Conservation (phyloP, 2,329 filamentous ascomycete species). For the Mycogone perniciosa region DNA sequence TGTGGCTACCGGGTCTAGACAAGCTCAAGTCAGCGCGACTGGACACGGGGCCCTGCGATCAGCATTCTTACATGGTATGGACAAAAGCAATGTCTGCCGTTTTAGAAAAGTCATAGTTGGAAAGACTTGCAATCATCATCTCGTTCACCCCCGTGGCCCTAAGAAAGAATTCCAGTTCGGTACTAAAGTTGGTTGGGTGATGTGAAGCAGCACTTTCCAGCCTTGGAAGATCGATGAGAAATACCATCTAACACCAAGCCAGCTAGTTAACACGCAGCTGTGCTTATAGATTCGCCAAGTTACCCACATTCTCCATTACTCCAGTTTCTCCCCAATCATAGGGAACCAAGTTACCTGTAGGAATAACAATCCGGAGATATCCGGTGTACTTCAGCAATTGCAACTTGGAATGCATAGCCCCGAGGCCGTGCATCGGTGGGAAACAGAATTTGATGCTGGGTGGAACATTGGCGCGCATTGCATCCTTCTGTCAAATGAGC, state of each 20-base stretch:
- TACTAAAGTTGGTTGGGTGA: slow-evolving; percentile 50
- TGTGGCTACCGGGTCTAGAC: slow-evolving; percentile 30
- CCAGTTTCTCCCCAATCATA: slow-evolving; percentile 89
- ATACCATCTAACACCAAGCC: slow-evolving; percentile 55
- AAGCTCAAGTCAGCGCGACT: slow-evolving; percentile 13
- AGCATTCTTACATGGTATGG: slow-evolving; percentile 65
- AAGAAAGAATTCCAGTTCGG: slow-evolving; percentile 66
- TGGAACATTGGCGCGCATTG: slow-evolving; percentile 45
- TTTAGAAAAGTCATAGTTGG: slow-evolving; percentile 73
- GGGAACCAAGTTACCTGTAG: slow-evolving; percentile 76
- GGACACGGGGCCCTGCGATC: background rate
- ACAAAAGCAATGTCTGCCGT: slow-evolving; percentile 73
- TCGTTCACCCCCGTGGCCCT: slow-evolving; percentile 58
- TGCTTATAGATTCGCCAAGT: slow-evolving; percentile 4
- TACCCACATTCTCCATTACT: slow-evolving; percentile 72
- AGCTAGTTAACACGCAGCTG: slow-evolving; percentile 15
- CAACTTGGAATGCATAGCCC: slow-evolving; percentile 89
- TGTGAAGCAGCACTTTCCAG: slow-evolving; percentile 30
- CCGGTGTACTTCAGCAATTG: slow-evolving; percentile 75
- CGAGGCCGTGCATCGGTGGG: slow-evolving; percentile 67
- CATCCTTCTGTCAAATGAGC: slow-evolving; percentile 32
- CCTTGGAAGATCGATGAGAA: slow-evolving; percentile 84
- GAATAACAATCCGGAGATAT: slow-evolving; percentile 74
- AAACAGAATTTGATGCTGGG: slow-evolving; percentile 66
- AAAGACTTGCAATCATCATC: slow-evolving; percentile 60